Conservation (phyloP, 257 asterid species). For the Paraleonurus japonicus region DNA sequence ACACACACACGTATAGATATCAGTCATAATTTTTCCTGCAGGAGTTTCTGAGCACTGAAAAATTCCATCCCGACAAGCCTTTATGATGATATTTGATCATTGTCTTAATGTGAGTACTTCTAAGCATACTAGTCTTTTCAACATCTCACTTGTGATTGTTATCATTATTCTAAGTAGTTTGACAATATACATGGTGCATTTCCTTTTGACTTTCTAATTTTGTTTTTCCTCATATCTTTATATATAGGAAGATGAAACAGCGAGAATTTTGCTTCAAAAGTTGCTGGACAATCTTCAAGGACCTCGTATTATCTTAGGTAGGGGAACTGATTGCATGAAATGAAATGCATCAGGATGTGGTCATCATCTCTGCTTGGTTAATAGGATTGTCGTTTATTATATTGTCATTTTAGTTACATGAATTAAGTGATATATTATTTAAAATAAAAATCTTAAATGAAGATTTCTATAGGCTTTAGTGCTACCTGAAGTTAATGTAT, state of each 20-base stretch:
- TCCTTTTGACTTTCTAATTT: neutral
- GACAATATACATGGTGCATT: neutral
- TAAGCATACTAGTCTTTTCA: neutral
- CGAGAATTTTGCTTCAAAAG: constrained; percentile 48
- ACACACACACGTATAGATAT: no score
- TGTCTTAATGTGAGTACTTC: constrained; percentile 35
- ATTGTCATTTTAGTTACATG: neutral
- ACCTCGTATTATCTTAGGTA: constrained; percentile 40
- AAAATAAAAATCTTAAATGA: neutral
- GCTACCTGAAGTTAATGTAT: neutral
- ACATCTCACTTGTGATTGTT: neutral
- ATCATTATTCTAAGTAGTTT: neutral
- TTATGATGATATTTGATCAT: constrained; percentile 31
- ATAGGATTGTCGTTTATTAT: neutral
- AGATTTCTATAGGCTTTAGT: neutral
- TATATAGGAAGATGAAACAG: constrained; percentile 44
- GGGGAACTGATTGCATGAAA: constrained; percentile 39
- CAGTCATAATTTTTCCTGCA: constrained; percentile 15
- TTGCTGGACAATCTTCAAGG: constrained; percentile 45
- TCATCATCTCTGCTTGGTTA: constrained; percentile 10
- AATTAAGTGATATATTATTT: constrained; percentile 4
- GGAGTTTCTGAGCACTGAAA: constrained; percentile 31
- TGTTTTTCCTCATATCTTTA: constrained; percentile 7
- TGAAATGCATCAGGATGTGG: neutral
- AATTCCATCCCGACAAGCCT: constrained; percentile 32